Percentiles rank a stretch among this genome's conserved stretches.
Evolutionary conservation across 2,329 filamentous ascomycete genomes (phyloP).

Genomic region (Parasarocladium wereldwijsianum): DNA sequence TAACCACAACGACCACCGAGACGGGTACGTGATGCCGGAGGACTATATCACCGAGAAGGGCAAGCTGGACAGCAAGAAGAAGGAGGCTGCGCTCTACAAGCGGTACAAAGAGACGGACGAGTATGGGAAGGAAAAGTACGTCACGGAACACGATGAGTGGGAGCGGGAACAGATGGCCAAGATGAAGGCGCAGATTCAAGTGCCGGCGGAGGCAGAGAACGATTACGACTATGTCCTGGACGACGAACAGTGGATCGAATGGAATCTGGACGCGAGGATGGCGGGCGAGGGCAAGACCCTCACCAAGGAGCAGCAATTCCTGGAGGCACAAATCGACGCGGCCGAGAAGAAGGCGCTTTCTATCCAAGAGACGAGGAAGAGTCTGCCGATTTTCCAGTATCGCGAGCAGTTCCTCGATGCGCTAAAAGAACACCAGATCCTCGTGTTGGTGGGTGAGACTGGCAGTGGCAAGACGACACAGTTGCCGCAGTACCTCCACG

Average conservation of each 20-base stretch:
- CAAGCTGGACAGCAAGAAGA: conserved; percentile 74
- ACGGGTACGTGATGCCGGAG: conserved; percentile 86
- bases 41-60: conserved; percentile 92
- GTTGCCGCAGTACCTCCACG: conserved; percentile 82
- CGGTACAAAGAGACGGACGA: conserved; percentile 81
- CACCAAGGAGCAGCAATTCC: conserved; percentile 62
- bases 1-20: conserved; percentile 77
- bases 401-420: conserved; percentile 77
- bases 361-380: conserved; percentile 85
- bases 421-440: conserved; percentile 67
- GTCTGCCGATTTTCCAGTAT: conserved; percentile 78
- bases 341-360: conserved; percentile 78
- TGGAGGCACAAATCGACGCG: conserved; percentile 71
- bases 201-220: conserved; percentile 59
- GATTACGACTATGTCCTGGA: conserved; percentile 93
- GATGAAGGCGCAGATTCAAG: conserved; percentile 72
- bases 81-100: conserved; percentile 80
- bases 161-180: conserved; percentile 79
- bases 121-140: conserved; percentile 72
- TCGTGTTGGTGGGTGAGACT: conserved; percentile 90
- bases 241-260: conserved; percentile 74
- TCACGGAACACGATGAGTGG: conserved; percentile 94
- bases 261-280: conserved; percentile 59
- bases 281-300: conserved; percentile 57
- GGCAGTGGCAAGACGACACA: conserved; percentile 95